Conservation (phyloP, 192 early-diverging fungal species). For the Neocallimastix lanati region DNA sequence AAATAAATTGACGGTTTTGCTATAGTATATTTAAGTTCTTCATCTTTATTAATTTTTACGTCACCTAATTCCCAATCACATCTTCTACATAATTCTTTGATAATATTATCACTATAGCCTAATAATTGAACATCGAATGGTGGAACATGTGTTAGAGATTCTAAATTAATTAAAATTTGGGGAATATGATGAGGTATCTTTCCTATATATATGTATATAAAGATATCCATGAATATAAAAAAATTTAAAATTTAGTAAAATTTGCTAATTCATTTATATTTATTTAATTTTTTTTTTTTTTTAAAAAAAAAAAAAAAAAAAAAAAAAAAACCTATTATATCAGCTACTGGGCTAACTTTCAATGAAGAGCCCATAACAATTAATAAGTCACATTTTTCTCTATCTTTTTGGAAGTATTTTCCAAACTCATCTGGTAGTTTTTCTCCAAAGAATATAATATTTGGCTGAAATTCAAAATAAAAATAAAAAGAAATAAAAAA, state of each 20-base stretch:
- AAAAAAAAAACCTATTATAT: constrained; percentile 33
- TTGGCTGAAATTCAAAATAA: no score
- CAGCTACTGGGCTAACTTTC: constrained; percentile 83
- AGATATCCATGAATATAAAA: no score
- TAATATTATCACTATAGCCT: constrained; percentile 70
- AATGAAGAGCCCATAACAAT: constrained; percentile 93
- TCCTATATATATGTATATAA: no score
- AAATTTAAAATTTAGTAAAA: no score
- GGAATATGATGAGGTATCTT: constrained; percentile 65
- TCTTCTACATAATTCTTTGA: constrained; percentile 49
- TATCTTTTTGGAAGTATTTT: constrained; percentile 45
- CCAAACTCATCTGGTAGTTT: constrained; percentile 70
- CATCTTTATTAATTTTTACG: not conserved
- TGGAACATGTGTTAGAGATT: constrained; percentile 55
- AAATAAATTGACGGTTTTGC: not conserved
- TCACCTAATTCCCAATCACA: constrained; percentile 50
- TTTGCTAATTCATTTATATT: no score
- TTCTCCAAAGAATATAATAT: constrained; percentile 96
- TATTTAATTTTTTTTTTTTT: no score
- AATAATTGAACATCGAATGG: constrained; percentile 76
- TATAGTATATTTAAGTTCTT: not conserved
- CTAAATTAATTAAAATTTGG: constrained; percentile 82
- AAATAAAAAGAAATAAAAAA: no score
- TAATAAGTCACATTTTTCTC: constrained; percentile 61
- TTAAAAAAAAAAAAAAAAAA: not conserved